phyloP scores from a whole-genome alignment of 1,139 yeast genomes.

The Hemisphaericaspora xylofermentans region DNA sequence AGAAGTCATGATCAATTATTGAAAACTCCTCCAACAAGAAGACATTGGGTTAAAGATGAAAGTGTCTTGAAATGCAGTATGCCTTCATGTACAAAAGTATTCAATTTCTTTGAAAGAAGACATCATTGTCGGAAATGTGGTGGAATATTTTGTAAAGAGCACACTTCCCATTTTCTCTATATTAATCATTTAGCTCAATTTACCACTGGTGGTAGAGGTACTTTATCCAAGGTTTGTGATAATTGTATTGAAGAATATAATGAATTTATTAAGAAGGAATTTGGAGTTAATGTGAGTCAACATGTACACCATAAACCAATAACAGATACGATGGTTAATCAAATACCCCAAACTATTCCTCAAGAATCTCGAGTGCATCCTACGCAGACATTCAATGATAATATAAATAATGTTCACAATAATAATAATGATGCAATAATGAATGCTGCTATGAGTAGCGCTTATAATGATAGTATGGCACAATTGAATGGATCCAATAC shows the following conservation, averaged over 20 bases:
- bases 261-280: slow-evolving; percentile 42
- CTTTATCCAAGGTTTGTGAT: slow-evolving; percentile 77
- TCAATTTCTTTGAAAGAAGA: slow-evolving; percentile 78
- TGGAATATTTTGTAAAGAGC: slow-evolving; percentile 79
- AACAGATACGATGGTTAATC: neutral
- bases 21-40: slow-evolving; percentile 54
- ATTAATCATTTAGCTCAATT: slow-evolving; percentile 72
- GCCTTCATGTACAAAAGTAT: slow-evolving; percentile 53
- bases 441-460: neutral
- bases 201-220: slow-evolving; percentile 73
- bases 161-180: slow-evolving; percentile 52
- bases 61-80: slow-evolving; percentile 62
- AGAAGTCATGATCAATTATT: slow-evolving; percentile 30
- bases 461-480: slow-evolving; percentile 1
- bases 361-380: neutral
- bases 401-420: neutral
- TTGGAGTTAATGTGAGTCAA: slow-evolving; percentile 27
- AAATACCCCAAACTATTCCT: neutral
- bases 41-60: slow-evolving; percentile 81
- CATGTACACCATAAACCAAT: neutral
- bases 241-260: slow-evolving; percentile 71
- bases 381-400: neutral
- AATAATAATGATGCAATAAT: neutral
- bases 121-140: slow-evolving; percentile 97
- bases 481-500: slow-evolving; percentile 1